Evolutionary conservation across 108 stramenopile genomes (phyloP), one percentile per base, ranked within the genome.

Genomic region (Bacterosira constricta): DNA sequence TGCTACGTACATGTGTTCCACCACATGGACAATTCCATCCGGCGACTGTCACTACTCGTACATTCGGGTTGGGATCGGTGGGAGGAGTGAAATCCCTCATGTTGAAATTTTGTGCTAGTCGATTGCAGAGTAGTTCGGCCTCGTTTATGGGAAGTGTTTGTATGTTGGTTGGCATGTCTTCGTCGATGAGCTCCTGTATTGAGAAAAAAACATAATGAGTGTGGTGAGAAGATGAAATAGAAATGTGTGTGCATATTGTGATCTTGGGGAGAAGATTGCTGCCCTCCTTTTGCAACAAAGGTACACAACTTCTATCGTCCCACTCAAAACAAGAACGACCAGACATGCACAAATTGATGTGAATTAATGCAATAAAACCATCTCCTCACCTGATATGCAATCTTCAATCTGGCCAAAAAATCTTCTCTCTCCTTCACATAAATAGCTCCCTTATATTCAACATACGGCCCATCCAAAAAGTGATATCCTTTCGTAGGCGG

Each of bases 391-490:
- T 66, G 39, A 83, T 86, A 89, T 25, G 85, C 82, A 12, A 13
- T 44, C 57, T 86, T 71, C 35, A 92, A 63, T 25, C 76, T 58
- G 15, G 46, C 51, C 25, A 92, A 62, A 39, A 87, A 64, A 10
- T 50, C 42, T 2, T 53, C 75, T 17, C 84, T 73, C 52, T 88
- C 82, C 30, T 73, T 68, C 10, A 52, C 58, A 26, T 75, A 69
- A 54, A 86, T 86, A 4, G 82, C 86, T 36, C 44, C 46, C 50
- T 82, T 75, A 54, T 92, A 92, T 56, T 92, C 90, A 1, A 96
- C 95, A 47, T 84, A 94, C 2, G 95, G 91, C 0, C 90, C 91
- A 58, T 93, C 89, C 45, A 88, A 63, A 56, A 96, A 96, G 58
- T 93, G 95, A 81, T 92, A 94, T 6, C 85, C 92, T 54, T 92